Evolutionary conservation across 805 yeast species (phyloP), one percentile per base, ranked within the genome.

Genomic region (Starmera amethionina): DNA sequence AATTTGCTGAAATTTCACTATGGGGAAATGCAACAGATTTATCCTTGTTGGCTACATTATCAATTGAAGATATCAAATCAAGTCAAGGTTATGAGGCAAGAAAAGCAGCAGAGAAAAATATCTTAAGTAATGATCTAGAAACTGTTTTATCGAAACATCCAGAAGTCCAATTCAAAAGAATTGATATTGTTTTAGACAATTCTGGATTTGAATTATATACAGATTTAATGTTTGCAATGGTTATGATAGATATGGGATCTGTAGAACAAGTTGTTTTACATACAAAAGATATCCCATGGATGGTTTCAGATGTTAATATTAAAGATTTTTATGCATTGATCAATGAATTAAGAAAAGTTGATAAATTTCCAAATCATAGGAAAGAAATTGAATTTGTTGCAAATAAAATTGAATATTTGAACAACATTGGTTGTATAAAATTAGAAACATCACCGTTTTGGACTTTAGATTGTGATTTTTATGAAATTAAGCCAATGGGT

Each of bases 21-120:
- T 93, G 99, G 99, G 99, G 99, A 25, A 93, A 93, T 60, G 97
- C 97, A 15, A 86, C 97, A 4, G 99, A 93, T 60, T 71, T 93
- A 54, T 87, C 97, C 0, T 65, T 94, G 40, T 68, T 93, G 46
- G 89, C 94, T 4, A 88, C 85, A 43, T 87, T 90, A n/a, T 77
- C 88, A 8, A 58, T 87, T 27, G 96, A 89, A 36, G 96, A 93
- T 48, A 82, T 93, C 52, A 83, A 86, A 60, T 78, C 90, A 6
- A 77, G 87, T 32, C 99, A 93, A 66, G 96, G 96, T 34, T 84
- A 82, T 11, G 87, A 82, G 46, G 87, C 87, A 15, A 72, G 97
- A 49, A 81, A 79, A 55, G 77, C 79, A 54, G 84, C 88, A 42
- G 88, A 84, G 52, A 73, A 82, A 44, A 83, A 85, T 50, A 81